Base-by-base conservation (phyloP, 768 basidiomycete genomes). In the Tephrocybe sp. region DNA sequence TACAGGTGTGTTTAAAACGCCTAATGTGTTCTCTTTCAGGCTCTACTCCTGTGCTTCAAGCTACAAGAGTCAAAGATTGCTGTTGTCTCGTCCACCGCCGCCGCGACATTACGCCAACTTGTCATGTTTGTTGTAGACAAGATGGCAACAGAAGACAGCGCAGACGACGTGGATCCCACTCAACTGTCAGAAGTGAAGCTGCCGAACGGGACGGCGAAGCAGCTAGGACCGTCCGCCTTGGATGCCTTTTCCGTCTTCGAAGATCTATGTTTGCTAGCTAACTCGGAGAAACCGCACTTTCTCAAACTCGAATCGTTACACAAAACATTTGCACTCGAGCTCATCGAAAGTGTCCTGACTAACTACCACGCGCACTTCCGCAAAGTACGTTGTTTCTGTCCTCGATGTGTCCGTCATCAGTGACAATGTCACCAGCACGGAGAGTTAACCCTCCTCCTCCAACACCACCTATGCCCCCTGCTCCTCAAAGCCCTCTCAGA, bases 81-180 rank as follows among this genome's bases (percentile, higher is more conserved):
- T 0, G 96, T 98, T 21, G 96, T 99, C 6, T 96, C 94, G 2
- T 95, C 93, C 0, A 98, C 97, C 3, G 96, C 96, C 1, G 95
- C 95, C 2, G 97, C 97, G 0, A 98, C 95, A 0, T 79, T 98
- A 3, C 86, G 95, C 2, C 96, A 98, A 65, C 78, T 98, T 1
- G 92, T 98, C 39, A 98, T 99, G 95, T 91, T 98, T 58, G 86
- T 98, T 15, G 90, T 98, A 38, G 97, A 99, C 70, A 94, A 96
- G 64, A 90, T 98, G 68, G 82, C 86, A 1, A 77, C 81, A 15
- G 91, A 94, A 63, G 90, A 93, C 64, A 71, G 73, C 4, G 30
- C 21, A 15, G 67, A 66, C 14, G 78, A 76, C 25, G 56, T 70
- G 17, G 64, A 69, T 24, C 24, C 65, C 4, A 58, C 67, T 6